These are phyloP conservation scores for Penstemon davidsonii DNA, from an alignment of 257 asterid species.

Conservation along the genomic window DNA sequence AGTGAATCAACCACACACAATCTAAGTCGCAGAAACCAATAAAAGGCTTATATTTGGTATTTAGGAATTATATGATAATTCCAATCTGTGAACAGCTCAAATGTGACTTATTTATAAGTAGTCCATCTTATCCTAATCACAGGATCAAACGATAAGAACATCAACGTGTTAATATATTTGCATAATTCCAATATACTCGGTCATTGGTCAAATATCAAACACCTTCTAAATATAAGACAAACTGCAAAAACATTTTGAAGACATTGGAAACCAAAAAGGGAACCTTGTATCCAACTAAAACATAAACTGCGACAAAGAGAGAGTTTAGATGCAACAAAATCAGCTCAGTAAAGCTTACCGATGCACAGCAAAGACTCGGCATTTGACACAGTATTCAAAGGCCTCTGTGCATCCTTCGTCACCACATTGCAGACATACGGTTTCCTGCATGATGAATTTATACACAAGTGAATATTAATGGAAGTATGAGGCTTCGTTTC, in stretches of 20 bases:
- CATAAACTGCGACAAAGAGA: background rate
- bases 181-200: background rate
- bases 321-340: constrained; percentile 3
- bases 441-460: constrained; percentile 39
- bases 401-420: constrained; percentile 52
- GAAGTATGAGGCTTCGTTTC: too few species aligned
- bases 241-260: background rate
- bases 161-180: too few species aligned
- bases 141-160: background rate
- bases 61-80: too few species aligned
- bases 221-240: too few species aligned
- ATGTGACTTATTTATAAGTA: background rate
- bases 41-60: background rate
- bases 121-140: background rate
- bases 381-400: constrained; percentile 56
- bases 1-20: background rate
- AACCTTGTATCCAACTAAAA: too few species aligned
- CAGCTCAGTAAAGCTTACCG: constrained; percentile 44
- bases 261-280: too few species aligned
- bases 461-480: too few species aligned
- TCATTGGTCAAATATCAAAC: background rate
- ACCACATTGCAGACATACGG: constrained; percentile 65
- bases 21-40: background rate
- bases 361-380: constrained; percentile 55
- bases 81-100: background rate